Conservation (phyloP, 2,329 filamentous ascomycete genomes). For the Diaporthe destruens region DNA sequence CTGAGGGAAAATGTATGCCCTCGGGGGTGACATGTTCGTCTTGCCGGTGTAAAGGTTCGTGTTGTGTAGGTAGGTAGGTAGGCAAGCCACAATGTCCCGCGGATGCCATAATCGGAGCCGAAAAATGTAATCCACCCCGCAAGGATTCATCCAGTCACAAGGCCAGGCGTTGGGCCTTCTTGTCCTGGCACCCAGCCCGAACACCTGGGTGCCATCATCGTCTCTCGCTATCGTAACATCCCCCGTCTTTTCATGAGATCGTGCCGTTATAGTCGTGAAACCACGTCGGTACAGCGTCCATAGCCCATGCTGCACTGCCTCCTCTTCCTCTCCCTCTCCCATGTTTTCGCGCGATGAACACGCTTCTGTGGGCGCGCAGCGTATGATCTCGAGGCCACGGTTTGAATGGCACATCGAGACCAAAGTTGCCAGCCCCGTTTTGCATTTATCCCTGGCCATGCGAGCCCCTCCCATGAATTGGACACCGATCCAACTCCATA, state of each 20-base stretch:
- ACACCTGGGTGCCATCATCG: neutral
- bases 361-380: constrained; percentile 9
- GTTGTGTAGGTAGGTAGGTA: neutral
- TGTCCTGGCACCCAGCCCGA: constrained; percentile 19
- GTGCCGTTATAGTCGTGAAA: constrained; percentile 30
- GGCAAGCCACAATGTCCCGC: neutral
- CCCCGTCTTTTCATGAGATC: constrained; percentile 18
- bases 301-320: neutral
- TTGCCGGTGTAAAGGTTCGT: neutral
- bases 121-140: neutral
- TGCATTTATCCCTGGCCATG: constrained; percentile 6
- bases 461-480: constrained; percentile 31
- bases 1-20: constrained; percentile 7
- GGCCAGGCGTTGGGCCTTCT: constrained; percentile 17
- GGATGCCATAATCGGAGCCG: neutral
- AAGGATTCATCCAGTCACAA: constrained; percentile 12
- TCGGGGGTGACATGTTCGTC: neutral
- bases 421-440: constrained; percentile 21
- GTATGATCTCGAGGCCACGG: neutral
- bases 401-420: neutral
- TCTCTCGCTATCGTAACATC: constrained; percentile 7
- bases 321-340: neutral
- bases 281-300: constrained; percentile 20
- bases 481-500: constrained; percentile 38
- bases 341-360: constrained; percentile 9